Evolutionary conservation across 1,284 basidiomycete species (phyloP).

Genomic region (Ceratobasidium sp.): DNA sequence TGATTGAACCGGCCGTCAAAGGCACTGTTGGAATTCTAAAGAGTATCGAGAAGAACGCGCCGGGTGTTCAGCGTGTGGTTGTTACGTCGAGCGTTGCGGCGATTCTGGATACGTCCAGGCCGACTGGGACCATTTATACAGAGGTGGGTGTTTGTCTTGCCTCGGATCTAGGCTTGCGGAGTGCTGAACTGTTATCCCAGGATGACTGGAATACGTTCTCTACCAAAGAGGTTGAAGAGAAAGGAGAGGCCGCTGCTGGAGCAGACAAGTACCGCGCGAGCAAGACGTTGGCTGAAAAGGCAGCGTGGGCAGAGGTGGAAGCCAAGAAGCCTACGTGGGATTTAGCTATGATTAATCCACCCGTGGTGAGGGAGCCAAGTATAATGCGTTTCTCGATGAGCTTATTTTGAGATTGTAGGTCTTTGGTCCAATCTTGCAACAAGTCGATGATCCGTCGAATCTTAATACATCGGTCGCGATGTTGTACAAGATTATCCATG

Average conservation of each 20-base stretch:
- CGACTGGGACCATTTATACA: conserved; percentile 32
- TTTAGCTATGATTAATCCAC: conserved; percentile 61
- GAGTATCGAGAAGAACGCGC: conserved; percentile 52
- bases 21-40: conserved; percentile 54
- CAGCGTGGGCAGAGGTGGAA: conserved; percentile 63
- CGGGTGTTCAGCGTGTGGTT: conserved; percentile 48
- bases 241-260: conserved; percentile 29
- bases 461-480: conserved; percentile 32
- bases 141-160: not conserved
- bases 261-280: conserved; percentile 50
- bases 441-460: conserved; percentile 12
- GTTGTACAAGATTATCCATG: conserved; percentile 38
- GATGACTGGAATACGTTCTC: conserved; percentile 44
- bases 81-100: conserved; percentile 49
- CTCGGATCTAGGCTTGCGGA: too few relatives aligned
- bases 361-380: conserved; percentile 57
- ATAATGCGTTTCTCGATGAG: not conserved
- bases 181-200: not conserved
- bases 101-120: conserved; percentile 44
- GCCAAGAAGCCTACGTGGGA: conserved; percentile 62
- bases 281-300: conserved; percentile 65
- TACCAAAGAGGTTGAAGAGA: conserved; percentile 25
- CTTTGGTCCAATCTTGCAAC: conserved; percentile 55
- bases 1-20: conserved; percentile 54
- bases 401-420: conserved; percentile 52